These are phyloP conservation scores for Umbelopsis vinacea DNA, from an alignment of 192 early-diverging fungal genomes.

Conservation along the genomic window DNA sequence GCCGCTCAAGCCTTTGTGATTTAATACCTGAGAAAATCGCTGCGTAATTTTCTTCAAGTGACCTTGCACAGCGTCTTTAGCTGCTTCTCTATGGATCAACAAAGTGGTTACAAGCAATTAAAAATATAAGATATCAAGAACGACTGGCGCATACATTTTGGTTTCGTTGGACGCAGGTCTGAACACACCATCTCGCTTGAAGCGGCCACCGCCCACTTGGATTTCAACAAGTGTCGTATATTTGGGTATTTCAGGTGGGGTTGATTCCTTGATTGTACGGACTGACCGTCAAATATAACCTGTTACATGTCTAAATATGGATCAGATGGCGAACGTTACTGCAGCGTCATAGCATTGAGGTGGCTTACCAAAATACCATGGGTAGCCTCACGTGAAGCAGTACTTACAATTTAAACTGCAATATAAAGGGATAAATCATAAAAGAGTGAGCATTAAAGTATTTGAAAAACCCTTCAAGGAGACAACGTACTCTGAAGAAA, in stretches of 20 bases:
- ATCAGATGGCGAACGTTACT: no score
- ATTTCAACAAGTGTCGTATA: background rate
- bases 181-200: background rate
- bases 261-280: background rate
- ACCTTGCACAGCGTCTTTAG: background rate
- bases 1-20: background rate
- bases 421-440: background rate
- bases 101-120: background rate
- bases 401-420: slow-evolving; percentile 1
- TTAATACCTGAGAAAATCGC: background rate
- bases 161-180: background rate
- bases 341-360: no score
- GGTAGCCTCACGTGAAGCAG: background rate
- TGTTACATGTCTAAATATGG: no score
- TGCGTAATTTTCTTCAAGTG: background rate
- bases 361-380: background rate
- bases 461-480: background rate
- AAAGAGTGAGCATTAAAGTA: background rate
- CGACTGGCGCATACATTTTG: background rate
- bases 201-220: slow-evolving; percentile 1
- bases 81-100: background rate
- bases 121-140: no score
- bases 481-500: background rate
- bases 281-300: background rate
- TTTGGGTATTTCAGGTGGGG: background rate